Evolutionary conservation across 2,329 filamentous ascomycete species (phyloP), one percentile per base, ranked within the genome.

Genomic region (Pochonia chlamydosporia): DNA sequence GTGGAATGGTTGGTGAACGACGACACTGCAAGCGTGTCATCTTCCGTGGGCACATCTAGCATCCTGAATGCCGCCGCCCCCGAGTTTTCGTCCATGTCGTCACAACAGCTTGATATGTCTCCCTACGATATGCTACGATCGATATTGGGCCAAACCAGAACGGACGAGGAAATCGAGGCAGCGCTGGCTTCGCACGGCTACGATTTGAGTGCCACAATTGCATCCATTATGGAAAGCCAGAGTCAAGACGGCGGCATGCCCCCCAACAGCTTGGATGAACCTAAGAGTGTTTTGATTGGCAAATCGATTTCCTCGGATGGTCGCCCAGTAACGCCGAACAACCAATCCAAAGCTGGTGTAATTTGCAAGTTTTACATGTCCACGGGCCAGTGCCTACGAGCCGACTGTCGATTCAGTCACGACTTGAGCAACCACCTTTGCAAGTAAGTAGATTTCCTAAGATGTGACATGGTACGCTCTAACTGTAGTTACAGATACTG

Each of bases 291-390:
- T 37, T 66, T 96, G 16, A 88, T 97, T 50, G 93, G 93, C 44
- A 96, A 96, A 63, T 95, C 89, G 16, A 89, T 96, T 74, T 81
- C 81, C 36, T 79, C 87, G 14, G 82, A 87, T 11, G 77, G 81
- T 16, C 80, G 90, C 30, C 88, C 91, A 14, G 73, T 79, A 8
- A 95, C 90, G 1, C 91, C 92, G 3, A 80, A 82, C 21, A 79
- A 81, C 21, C 84, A 87, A 60, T 78, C 85, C 57, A 92, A 90
- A 65, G 89, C 87, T 53, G 86, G 89, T 23, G 85, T 96, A 33
- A 88, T 97, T 36, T 99, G 93, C 79, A 95, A 96, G 68, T 99
- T 97, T 66, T 97, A 90, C 75, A 74, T 99, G 53, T 92, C 91
- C 9, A 95, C 87, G 7, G 93, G 93, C n/a, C 88, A 93, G 66